Conservation (phyloP, 164 flowering plant species). For the Malania oleifera region DNA sequence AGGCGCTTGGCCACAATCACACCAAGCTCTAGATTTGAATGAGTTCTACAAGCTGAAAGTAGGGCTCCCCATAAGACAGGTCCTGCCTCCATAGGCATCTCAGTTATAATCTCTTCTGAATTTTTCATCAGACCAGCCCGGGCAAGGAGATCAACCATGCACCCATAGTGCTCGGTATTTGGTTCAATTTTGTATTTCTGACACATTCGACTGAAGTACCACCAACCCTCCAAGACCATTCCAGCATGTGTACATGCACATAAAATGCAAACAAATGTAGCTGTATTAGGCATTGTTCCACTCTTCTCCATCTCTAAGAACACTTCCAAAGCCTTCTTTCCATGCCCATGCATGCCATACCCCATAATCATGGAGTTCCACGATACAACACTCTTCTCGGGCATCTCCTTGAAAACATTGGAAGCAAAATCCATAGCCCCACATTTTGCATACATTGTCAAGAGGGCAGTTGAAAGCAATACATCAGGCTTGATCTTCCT, state of each 20-base stretch:
- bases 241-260: slow-evolving; percentile 64
- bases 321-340: slow-evolving; percentile 51
- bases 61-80: no score
- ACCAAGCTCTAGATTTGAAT: slow-evolving; percentile 43
- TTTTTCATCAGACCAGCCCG: slow-evolving; percentile 48
- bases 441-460: slow-evolving; percentile 76
- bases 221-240: slow-evolving; percentile 64
- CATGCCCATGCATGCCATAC: slow-evolving; percentile 56
- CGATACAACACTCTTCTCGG: slow-evolving; percentile 52
- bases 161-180: slow-evolving; percentile 62
- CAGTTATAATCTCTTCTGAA: slow-evolving; percentile 36
- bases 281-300: slow-evolving; percentile 49
- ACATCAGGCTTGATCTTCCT: slow-evolving; percentile 34
- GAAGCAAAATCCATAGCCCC: slow-evolving; percentile 52
- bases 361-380: slow-evolving; percentile 78
- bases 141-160: slow-evolving; percentile 64
- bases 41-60: no score
- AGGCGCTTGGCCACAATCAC: slow-evolving; percentile 40
- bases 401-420: slow-evolving; percentile 55
- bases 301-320: slow-evolving; percentile 59
- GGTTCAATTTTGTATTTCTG: slow-evolving; percentile 44
- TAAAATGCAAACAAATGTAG: slow-evolving; percentile 53
- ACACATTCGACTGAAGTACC: slow-evolving; percentile 51
- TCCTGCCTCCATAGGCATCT: slow-evolving; percentile 38
- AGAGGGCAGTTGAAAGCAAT: slow-evolving; percentile 52